Evolutionary conservation across 768 basidiomycete genomes (phyloP).

Genomic region (Leccinellum luteum): DNA sequence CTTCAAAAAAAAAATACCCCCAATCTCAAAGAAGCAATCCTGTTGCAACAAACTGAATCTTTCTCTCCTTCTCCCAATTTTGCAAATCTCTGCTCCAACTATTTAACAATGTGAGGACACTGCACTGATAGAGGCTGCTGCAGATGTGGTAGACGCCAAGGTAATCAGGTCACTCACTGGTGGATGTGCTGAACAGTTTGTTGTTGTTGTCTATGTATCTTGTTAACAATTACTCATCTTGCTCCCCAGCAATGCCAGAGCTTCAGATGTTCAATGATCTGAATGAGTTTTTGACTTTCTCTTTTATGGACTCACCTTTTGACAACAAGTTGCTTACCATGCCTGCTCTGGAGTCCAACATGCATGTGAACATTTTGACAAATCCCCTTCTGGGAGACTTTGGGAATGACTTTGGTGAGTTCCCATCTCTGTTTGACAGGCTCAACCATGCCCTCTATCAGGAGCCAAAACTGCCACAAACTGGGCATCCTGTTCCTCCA

Average conservation of each 20-base stretch:
- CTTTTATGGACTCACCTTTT: slow-evolving; percentile 45
- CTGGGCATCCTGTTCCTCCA: slow-evolving; percentile 5
- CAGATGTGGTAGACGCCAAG: slow-evolving; percentile 24
- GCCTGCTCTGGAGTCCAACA: slow-evolving; percentile 38
- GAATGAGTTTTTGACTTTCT: slow-evolving; percentile 46
- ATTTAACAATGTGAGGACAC: slow-evolving; percentile 57
- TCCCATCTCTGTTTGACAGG: slow-evolving; percentile 33
- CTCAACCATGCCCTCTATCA: slow-evolving; percentile 16
- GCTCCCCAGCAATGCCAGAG: slow-evolving; percentile 35
- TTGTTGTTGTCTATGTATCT: not conserved
- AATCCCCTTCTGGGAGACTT: slow-evolving; percentile 41
- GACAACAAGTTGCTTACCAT: slow-evolving; percentile 45
- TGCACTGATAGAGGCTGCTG: slow-evolving; percentile 23
- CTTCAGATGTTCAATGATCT: slow-evolving; percentile 36
- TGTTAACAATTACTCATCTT: not conserved
- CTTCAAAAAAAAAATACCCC: too few species aligned
- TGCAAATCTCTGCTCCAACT: slow-evolving; percentile 51
- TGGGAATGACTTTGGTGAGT: slow-evolving; percentile 30
- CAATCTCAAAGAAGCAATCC: slow-evolving; percentile 35
- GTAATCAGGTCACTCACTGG: slow-evolving; percentile 36
- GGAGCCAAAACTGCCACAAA: slow-evolving; percentile 10
- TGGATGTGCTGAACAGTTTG: slow-evolving; percentile 40
- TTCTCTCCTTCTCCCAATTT: slow-evolving; percentile 38
- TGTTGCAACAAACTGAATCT: slow-evolving; percentile 22
- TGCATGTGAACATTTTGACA: slow-evolving; percentile 39